Conservation (phyloP, 768 basidiomycete genomes). For the Termitomyces titanicus region DNA sequence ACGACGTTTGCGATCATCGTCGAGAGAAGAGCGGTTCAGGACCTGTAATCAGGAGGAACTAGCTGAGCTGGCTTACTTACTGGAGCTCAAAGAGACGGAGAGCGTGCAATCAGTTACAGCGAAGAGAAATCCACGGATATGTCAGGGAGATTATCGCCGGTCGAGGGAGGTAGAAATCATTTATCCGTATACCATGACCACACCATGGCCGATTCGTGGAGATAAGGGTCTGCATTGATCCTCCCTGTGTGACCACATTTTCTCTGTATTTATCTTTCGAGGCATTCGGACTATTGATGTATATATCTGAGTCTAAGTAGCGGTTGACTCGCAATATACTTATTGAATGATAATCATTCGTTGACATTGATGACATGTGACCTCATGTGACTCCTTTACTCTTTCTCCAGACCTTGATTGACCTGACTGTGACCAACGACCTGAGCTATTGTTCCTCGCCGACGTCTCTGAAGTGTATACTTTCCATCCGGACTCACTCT, state of each 20-base stretch:
- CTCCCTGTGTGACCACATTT: neutral
- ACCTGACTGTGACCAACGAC: slow-evolving; percentile 6
- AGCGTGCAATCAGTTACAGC: slow-evolving; percentile 11
- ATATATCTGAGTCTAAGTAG: too few species aligned
- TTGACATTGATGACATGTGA: too few species aligned
- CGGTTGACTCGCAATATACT: too few species aligned
- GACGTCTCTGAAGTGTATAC: neutral
- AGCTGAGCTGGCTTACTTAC: slow-evolving; percentile 5
- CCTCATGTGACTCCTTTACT: slow-evolving; percentile 13
- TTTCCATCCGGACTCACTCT: neutral
- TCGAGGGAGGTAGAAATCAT: slow-evolving; percentile 13
- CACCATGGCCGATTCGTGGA: neutral
- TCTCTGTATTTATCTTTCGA: neutral
- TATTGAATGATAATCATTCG: too few species aligned
- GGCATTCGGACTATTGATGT: neutral
- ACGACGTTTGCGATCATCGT: slow-evolving; percentile 2
- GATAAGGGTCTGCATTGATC: neutral
- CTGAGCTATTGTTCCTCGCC: neutral
- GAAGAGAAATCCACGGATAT: slow-evolving; percentile 8
- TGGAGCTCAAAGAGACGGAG: slow-evolving; percentile 11
- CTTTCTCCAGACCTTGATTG: neutral
- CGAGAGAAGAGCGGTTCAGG: slow-evolving; percentile 1
- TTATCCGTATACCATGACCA: slow-evolving; percentile 11
- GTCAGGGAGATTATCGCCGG: slow-evolving; percentile 1
- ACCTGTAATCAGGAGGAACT: slow-evolving; percentile 1